Percentiles rank a stretch among this genome's conserved stretches.
These are phyloP conservation scores for Terana coerulea DNA, from an alignment of 768 basidiomycete species.

Conservation along the genomic window DNA sequence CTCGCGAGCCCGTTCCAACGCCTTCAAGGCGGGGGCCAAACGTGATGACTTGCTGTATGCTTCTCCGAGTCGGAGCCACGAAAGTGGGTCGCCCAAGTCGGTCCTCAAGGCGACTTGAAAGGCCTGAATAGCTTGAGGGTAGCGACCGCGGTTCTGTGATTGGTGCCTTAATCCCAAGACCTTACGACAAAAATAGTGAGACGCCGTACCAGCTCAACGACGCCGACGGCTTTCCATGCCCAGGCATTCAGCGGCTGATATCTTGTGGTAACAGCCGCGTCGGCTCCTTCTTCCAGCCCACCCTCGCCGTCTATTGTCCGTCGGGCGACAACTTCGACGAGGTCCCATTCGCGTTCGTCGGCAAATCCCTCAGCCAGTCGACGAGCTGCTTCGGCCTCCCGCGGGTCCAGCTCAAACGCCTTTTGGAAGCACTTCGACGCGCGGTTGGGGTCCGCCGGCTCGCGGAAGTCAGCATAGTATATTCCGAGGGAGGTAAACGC, in stretches of 20 bases:
- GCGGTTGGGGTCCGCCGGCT: slow-evolving; percentile 76
- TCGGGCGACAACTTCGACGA: slow-evolving; percentile 91
- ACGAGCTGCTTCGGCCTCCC: slow-evolving; percentile 81
- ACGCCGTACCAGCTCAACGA: slow-evolving; percentile 78
- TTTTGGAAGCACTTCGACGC: slow-evolving; percentile 97
- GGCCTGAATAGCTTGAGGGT: slow-evolving; percentile 70
- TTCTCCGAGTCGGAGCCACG: slow-evolving; percentile 93
- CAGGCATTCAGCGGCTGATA: slow-evolving; percentile 82
- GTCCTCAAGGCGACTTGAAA: slow-evolving; percentile 85
- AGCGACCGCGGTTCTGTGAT: slow-evolving; percentile 61
- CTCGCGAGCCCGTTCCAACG: slow-evolving; percentile 70
- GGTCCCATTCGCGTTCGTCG: slow-evolving; percentile 90
- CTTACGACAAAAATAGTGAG: not conserved
- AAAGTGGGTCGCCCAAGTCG: slow-evolving; percentile 67
- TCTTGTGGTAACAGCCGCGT: slow-evolving; percentile 36
- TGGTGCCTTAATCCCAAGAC: not conserved
- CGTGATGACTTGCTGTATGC: slow-evolving; percentile 87
- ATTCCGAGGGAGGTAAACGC: slow-evolving; percentile 92
- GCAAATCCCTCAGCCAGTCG: slow-evolving; percentile 87
- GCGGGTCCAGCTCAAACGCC: slow-evolving; percentile 93
- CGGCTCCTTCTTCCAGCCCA: slow-evolving; percentile 48
- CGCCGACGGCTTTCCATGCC: slow-evolving; percentile 97
- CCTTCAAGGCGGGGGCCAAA: slow-evolving; percentile 85
- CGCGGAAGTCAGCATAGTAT: slow-evolving; percentile 71
- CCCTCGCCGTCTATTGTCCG: slow-evolving; percentile 94